Evolutionary conservation across 108 stramenopile species (phyloP).

Genomic region (Fistulifera solaris): DNA sequence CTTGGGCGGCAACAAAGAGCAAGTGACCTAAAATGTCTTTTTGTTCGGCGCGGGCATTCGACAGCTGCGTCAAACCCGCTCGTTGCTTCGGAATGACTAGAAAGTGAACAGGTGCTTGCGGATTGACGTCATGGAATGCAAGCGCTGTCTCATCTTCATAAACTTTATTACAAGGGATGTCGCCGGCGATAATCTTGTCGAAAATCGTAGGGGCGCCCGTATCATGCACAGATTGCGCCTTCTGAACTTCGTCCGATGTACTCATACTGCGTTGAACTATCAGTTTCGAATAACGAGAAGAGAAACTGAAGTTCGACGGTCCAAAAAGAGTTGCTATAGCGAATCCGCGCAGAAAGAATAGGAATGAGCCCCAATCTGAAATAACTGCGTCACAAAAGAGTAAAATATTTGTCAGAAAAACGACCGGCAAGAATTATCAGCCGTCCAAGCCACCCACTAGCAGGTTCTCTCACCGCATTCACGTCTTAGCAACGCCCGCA

Average conservation of each 20-base stretch:
- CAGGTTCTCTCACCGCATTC: too few relatives aligned
- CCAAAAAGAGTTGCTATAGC: too few relatives aligned
- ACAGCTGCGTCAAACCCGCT: conserved; percentile 85
- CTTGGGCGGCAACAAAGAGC: conserved; percentile 78
- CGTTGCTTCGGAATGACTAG: conserved; percentile 95
- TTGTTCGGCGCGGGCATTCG: conserved; percentile 84
- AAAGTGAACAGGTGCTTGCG: conserved; percentile 89
- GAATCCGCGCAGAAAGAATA: too few relatives aligned
- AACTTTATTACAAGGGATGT: conserved; percentile 74
- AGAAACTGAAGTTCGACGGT: too few relatives aligned
- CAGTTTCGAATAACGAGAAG: too few relatives aligned
- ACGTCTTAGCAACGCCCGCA: too few relatives aligned
- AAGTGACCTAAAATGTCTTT: conserved; percentile 93
- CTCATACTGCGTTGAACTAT: too few relatives aligned
- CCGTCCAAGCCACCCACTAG: too few relatives aligned
- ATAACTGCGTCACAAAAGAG: too few relatives aligned
- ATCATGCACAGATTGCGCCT: background rate
- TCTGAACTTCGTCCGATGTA: background rate
- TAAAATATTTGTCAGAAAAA: too few relatives aligned
- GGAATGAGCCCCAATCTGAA: too few relatives aligned
- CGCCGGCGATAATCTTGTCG: conserved; percentile 86
- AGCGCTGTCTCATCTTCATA: conserved; percentile 89
- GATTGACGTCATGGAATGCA: conserved; percentile 93
- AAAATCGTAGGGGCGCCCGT: conserved; percentile 59
- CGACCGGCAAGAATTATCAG: too few relatives aligned